These are phyloP conservation scores for Glycine tomentella DNA, from an alignment of 306 rosid genomes.

Conservation along the genomic window DNA sequence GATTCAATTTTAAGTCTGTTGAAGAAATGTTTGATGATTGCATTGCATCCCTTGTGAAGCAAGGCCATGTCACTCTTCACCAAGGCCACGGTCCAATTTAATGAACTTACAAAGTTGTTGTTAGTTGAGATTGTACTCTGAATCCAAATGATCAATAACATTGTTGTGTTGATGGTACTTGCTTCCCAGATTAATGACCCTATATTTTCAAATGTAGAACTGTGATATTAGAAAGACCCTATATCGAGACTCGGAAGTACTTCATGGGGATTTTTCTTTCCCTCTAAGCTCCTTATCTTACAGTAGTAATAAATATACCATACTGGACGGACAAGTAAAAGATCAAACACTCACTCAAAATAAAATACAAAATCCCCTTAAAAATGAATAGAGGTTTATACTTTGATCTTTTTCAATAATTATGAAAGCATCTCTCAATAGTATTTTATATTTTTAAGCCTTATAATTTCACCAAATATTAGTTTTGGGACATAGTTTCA, in stretches of 20 bases:
- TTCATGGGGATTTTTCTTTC: no score
- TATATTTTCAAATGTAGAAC: neutral
- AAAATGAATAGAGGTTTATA: no score
- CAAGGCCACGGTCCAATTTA: neutral
- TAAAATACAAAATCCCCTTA: neutral
- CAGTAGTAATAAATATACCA: no score
- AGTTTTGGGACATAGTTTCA: no score
- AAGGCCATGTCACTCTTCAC: slow-evolving; percentile 51
- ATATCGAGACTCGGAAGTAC: no score
- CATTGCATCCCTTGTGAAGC: slow-evolving; percentile 66
- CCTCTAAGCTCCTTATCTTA: no score
- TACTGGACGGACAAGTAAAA: no score
- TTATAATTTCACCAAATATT: no score
- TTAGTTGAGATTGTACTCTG: neutral
- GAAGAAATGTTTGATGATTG: slow-evolving; percentile 89
- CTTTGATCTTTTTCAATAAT: no score
- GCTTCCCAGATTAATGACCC: neutral
- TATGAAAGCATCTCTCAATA: no score
- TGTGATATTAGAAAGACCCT: neutral
- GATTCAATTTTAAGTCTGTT: slow-evolving; percentile 71
- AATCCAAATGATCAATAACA: neutral
- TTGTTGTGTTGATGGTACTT: neutral
- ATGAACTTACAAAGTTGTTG: neutral
- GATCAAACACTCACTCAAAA: no score
- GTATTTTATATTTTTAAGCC: no score